phyloP scores from a whole-genome alignment of 768 basidiomycete species.

The Paxillus involutus region DNA sequence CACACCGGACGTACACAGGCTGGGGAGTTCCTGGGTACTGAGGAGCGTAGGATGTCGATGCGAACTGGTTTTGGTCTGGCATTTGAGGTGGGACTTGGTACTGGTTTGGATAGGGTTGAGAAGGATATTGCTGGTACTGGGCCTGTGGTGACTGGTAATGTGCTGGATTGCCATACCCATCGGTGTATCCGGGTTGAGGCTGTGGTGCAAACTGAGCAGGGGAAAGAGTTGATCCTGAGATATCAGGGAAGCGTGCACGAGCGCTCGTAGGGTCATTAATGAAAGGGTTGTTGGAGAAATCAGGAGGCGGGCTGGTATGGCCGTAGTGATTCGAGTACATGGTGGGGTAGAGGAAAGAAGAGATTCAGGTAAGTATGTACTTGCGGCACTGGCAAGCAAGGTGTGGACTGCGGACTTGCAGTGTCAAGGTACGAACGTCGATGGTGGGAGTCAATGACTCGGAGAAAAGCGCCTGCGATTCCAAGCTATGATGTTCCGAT shows the following conservation, averaged over 20 bases:
- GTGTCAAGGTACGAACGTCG: neutral
- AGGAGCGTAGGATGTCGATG: constrained; percentile 20
- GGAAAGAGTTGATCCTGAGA: constrained; percentile 34
- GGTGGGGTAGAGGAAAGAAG: constrained; percentile 7
- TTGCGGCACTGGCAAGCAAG: neutral
- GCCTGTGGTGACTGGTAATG: constrained; percentile 39
- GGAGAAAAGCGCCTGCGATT: too few species aligned
- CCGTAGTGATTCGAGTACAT: constrained; percentile 46
- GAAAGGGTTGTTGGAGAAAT: constrained; percentile 68
- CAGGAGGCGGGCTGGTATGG: constrained; percentile 13
- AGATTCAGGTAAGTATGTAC: neutral
- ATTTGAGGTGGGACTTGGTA: constrained; percentile 22
- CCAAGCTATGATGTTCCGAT: too few species aligned
- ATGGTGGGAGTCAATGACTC: too few species aligned
- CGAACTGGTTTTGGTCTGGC: constrained; percentile 21
- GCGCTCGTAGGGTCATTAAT: constrained; percentile 49
- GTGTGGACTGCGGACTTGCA: neutral
- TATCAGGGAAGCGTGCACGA: constrained; percentile 63
- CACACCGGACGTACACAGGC: constrained; percentile 12
- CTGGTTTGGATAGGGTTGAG: constrained; percentile 13
- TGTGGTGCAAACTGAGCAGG: constrained; percentile 33
- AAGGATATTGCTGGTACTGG: constrained; percentile 35
- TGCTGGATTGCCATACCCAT: constrained; percentile 27
- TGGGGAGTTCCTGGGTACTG: constrained; percentile 16
- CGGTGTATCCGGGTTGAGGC: constrained; percentile 16